Evolutionary conservation across 2,329 filamentous ascomycete genomes (phyloP), one percentile per base, ranked within the genome.

Genomic region (Coniella lustricola): DNA sequence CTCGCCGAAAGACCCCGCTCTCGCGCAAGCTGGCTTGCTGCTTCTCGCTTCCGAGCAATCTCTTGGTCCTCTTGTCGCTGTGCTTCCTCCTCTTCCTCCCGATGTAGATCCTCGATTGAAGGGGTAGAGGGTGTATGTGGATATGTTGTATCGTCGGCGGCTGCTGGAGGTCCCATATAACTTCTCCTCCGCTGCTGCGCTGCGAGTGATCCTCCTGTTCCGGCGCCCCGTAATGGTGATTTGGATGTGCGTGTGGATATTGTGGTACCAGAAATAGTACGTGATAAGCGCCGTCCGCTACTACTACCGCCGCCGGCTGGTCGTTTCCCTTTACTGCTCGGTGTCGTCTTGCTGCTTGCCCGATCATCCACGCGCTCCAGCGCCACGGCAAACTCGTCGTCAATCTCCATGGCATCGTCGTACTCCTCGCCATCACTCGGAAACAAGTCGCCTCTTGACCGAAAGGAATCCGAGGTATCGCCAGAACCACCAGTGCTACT

Each of bases 401-500:
- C 88, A 16, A 97, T 69, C 12, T 90, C 87, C n/a, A 95, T 81
- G 1, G 91, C 91, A 66, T 97, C 91, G 63, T 95, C 90, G 54
- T 94, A 89, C 46, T 90, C 89, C 59, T 84, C 81, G 40, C 77
- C 80, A 54, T 95, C 90, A 59, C 90, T 95, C 0, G 89, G 89
- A 56, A 96, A 93, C 12, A 97, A 71, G 66, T 97, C 91, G 2
- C 90, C 90, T 40, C 91, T 75, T 10, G 90, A 95, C 59, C 90
- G 85, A 55, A 86, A 82, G 5, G 90, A 95, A 62, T 91, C 90
- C 22, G 82, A 85, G 1, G 90, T 95, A 55, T 84, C 84, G 35
- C 85, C 84, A 12, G 89, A 95, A 4, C 81, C 84, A 13, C 81
- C 78, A 1, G 90, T 96, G 40, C 81, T 81, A 64, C 90, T 95